Evolutionary conservation across 1,139 yeast genomes (phyloP).

Genomic region (Hansenula sp.): DNA sequence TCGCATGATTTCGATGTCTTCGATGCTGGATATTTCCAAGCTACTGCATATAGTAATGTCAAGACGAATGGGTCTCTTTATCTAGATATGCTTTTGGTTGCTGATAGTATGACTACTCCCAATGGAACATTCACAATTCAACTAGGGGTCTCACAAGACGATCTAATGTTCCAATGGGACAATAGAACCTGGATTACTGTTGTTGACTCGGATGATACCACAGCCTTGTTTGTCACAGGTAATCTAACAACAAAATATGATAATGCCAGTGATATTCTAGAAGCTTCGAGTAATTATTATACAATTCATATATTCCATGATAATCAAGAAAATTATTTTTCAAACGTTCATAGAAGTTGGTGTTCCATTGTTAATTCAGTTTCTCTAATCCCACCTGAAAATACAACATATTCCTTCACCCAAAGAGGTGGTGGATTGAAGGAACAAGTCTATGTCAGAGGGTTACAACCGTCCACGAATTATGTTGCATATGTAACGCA

Average conservation of each 20-base stretch:
- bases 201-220: slow-evolving; percentile 69
- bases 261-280: slow-evolving; percentile 26
- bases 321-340: slow-evolving; percentile 36
- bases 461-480: slow-evolving; percentile 55
- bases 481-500: slow-evolving; percentile 68
- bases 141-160: slow-evolving; percentile 65
- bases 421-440: slow-evolving; percentile 45
- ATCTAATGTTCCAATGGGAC: slow-evolving; percentile 71
- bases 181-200: slow-evolving; percentile 52
- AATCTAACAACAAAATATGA: slow-evolving; percentile 36
- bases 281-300: slow-evolving; percentile 28
- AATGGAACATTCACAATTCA: slow-evolving; percentile 54
- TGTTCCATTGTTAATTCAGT: slow-evolving; percentile 58
- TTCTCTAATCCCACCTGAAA: slow-evolving; percentile 31
- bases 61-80: slow-evolving; percentile 34
- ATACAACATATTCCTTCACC: slow-evolving; percentile 17
- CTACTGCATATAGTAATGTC: slow-evolving; percentile 40
- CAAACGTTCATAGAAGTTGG: slow-evolving; percentile 40
- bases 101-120: slow-evolving; percentile 28
- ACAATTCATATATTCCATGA: slow-evolving; percentile 43
- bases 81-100: slow-evolving; percentile 39
- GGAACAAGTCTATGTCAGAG: slow-evolving; percentile 59
- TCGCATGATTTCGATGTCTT: slow-evolving; percentile 20
- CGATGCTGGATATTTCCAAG: slow-evolving; percentile 53
- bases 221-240: slow-evolving; percentile 70